These are phyloP conservation scores for Penicillium lagena DNA, from an alignment of 495 filamentous ascomycete genomes.

Conservation along the genomic window DNA sequence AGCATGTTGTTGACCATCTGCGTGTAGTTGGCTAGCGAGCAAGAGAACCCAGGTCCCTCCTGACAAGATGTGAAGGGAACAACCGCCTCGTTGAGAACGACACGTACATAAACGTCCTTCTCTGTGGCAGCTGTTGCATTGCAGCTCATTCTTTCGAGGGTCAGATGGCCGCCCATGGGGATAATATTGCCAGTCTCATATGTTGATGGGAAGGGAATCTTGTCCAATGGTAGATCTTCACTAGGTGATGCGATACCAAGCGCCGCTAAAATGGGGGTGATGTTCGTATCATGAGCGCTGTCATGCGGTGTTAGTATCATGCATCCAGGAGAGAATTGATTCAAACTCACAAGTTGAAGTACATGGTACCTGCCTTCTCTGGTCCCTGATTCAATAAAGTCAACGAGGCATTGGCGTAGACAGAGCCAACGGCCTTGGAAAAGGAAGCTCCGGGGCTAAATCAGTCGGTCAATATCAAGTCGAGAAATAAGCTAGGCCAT, in stretches of 20 bases:
- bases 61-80: conserved; percentile 13
- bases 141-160: conserved; percentile 38
- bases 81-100: conserved; percentile 20
- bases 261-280: conserved; percentile 44
- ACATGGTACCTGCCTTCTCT: conserved; percentile 32
- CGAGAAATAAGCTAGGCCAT: neutral
- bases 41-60: conserved; percentile 17
- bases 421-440: conserved; percentile 38
- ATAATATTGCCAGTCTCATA: conserved; percentile 45
- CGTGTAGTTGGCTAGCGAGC: conserved; percentile 11
- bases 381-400: conserved; percentile 42
- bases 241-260: conserved; percentile 39
- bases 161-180: conserved; percentile 46
- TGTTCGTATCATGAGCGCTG: conserved; percentile 49
- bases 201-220: conserved; percentile 28
- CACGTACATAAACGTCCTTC: conserved; percentile 13
- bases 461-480: neutral
- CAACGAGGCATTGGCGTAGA: conserved; percentile 47
- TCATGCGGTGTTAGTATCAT: neutral
- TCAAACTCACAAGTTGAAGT: conserved; percentile 44
- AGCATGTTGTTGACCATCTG: conserved; percentile 6
- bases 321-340: neutral
- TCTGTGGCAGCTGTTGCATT: conserved; percentile 24
- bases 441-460: neutral
- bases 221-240: conserved; percentile 32